Conservation (phyloP, 768 basidiomycete genomes). For the Crassisporium funariophilum region DNA sequence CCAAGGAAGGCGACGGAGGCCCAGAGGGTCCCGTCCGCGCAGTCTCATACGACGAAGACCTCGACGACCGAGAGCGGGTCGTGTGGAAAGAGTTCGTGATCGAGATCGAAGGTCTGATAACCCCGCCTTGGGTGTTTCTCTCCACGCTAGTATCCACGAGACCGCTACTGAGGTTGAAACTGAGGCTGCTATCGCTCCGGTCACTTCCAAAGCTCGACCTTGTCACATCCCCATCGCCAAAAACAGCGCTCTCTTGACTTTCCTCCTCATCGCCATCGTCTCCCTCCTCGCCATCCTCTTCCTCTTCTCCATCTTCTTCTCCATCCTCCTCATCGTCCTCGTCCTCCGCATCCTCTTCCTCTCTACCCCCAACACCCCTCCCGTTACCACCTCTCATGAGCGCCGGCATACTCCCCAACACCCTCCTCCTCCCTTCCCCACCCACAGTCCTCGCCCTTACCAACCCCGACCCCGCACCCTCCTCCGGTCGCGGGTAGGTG, state of each 20-base stretch:
- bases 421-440: slow-evolving; percentile 26
- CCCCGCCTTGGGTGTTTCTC: too few species aligned
- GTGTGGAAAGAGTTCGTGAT: too few species aligned
- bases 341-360: too few species aligned
- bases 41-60: slow-evolving; percentile 27
- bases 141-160: too few species aligned
- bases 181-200: slow-evolving; percentile 16
- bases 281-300: slow-evolving; percentile 23
- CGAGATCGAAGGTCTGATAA: too few species aligned
- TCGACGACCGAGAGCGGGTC: too few species aligned
- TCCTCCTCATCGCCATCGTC: slow-evolving; percentile 37
- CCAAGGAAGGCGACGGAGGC: neutral
- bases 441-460: slow-evolving; percentile 22
- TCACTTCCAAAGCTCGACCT: slow-evolving; percentile 24
- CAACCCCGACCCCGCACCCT: slow-evolving; percentile 21
- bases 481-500: slow-evolving; percentile 24
- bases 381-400: slow-evolving; percentile 28
- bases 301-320: slow-evolving; percentile 46
- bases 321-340: slow-evolving; percentile 25
- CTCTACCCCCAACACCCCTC: slow-evolving; percentile 26
- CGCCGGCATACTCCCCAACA: slow-evolving; percentile 59
- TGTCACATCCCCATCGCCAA: slow-evolving; percentile 27
- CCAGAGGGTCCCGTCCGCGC: slow-evolving; percentile 9
- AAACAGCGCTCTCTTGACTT: slow-evolving; percentile 35
- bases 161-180: too few species aligned